Conservation (phyloP, 176 grass and related monocot genomes). For the Hsuehochloa calcarea region DNA sequence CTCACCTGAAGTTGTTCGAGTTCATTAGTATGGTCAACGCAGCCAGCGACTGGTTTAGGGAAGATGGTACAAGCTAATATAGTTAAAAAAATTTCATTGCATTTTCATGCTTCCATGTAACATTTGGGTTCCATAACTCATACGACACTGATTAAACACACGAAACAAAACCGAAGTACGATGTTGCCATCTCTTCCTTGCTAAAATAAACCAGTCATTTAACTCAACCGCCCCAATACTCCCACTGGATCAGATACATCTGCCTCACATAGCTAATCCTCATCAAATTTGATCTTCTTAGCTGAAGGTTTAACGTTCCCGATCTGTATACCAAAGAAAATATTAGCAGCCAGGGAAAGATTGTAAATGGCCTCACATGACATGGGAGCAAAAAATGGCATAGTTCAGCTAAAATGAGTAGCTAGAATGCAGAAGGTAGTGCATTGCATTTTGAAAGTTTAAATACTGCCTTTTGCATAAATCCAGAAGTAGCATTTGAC, state of each 20-base stretch:
- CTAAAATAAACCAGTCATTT: conserved; percentile 1
- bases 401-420: background rate
- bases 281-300: conserved; percentile 59
- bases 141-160: conserved; percentile 2
- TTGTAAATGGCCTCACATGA: background rate
- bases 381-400: background rate
- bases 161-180: background rate
- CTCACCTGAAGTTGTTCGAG: no score
- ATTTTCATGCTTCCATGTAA: background rate
- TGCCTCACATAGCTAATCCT: conserved; percentile 6
- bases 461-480: background rate
- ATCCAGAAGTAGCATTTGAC: background rate
- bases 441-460: background rate
- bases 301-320: conserved; percentile 43
- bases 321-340: conserved; percentile 24
- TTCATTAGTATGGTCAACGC: no score
- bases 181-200: background rate
- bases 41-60: no score
- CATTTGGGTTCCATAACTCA: background rate
- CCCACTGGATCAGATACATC: background rate
- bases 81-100: background rate
- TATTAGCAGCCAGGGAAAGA: background rate
- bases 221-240: background rate
- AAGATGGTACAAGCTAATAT: no score
- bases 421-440: background rate